phyloP scores from a whole-genome alignment of 2,329 filamentous ascomycete species.

The Mycosphaerelloides madeirae region DNA sequence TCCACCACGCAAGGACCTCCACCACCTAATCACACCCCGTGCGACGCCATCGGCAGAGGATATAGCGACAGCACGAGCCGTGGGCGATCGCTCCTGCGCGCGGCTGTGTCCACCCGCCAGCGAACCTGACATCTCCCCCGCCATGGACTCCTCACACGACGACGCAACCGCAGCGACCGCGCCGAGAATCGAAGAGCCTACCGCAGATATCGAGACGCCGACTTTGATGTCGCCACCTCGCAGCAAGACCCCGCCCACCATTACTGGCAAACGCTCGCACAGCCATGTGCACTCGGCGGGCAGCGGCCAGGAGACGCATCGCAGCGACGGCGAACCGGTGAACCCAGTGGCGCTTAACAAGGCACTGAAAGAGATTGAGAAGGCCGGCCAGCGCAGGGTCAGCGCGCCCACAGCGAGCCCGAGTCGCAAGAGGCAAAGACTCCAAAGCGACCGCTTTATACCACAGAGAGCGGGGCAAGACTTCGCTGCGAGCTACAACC shows the following conservation, averaged over 20 bases:
- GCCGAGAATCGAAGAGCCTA: slow-evolving; percentile 1
- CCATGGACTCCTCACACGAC: slow-evolving; percentile 13
- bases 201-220: slow-evolving; percentile 37
- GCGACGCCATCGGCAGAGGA: background rate
- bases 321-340: slow-evolving; percentile 49
- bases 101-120: background rate
- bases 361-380: slow-evolving; percentile 59
- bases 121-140: background rate
- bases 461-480: slow-evolving; percentile 91
- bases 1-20: slow-evolving; percentile 5
- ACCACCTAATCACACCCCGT: slow-evolving; percentile 5
- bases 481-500: slow-evolving; percentile 83
- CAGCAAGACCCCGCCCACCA: slow-evolving; percentile 57
- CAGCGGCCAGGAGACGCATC: slow-evolving; percentile 16
- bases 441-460: slow-evolving; percentile 75
- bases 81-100: background rate
- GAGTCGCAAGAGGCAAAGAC: slow-evolving; percentile 62
- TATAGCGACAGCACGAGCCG: background rate
- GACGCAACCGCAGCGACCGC: slow-evolving; percentile 2
- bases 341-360: slow-evolving; percentile 57
- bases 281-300: slow-evolving; percentile 24
- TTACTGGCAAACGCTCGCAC: slow-evolving; percentile 44
- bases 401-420: slow-evolving; percentile 62
- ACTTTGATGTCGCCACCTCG: slow-evolving; percentile 52
- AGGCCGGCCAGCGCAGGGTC: slow-evolving; percentile 52